These are phyloP conservation scores for Gremmenia infestans DNA, from an alignment of 2,329 filamentous ascomycete genomes.

Conservation along the genomic window DNA sequence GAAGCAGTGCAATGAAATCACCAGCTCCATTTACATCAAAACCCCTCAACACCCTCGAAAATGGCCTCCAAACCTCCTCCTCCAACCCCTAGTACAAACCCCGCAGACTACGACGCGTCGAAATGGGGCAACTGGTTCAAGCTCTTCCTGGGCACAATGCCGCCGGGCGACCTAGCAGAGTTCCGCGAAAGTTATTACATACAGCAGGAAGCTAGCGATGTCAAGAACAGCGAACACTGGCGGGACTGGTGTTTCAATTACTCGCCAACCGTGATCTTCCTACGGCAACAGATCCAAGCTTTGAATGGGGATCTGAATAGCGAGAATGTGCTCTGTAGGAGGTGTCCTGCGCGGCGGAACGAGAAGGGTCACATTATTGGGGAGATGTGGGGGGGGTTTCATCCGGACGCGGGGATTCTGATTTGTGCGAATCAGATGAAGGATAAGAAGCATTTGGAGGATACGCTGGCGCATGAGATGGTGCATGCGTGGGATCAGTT, in stretches of 20 bases:
- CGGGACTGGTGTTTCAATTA: slow-evolving; percentile 80
- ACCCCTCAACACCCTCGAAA: neutral
- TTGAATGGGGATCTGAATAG: slow-evolving; percentile 72
- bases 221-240: slow-evolving; percentile 72
- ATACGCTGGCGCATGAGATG: slow-evolving; percentile 95
- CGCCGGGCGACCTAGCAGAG: slow-evolving; percentile 61
- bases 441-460: slow-evolving; percentile 77
- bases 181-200: slow-evolving; percentile 75
- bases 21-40: neutral
- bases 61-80: slow-evolving; percentile 10
- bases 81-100: neutral
- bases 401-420: slow-evolving; percentile 78
- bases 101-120: slow-evolving; percentile 58
- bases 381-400: slow-evolving; percentile 70
- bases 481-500: slow-evolving; percentile 94
- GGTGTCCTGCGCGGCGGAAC: slow-evolving; percentile 60
- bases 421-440: slow-evolving; percentile 90
- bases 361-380: slow-evolving; percentile 35
- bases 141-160: slow-evolving; percentile 70
- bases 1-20: neutral
- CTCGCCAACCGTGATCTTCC: slow-evolving; percentile 81
- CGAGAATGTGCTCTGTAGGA: slow-evolving; percentile 74
- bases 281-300: slow-evolving; percentile 73
- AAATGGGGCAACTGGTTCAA: slow-evolving; percentile 82
- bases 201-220: slow-evolving; percentile 72